A percentile compares a stretch with the other conserved stretches of the same genome.
Conservation (phyloP, 1,139 yeast genomes). For the Geotrichum reessii region DNA sequence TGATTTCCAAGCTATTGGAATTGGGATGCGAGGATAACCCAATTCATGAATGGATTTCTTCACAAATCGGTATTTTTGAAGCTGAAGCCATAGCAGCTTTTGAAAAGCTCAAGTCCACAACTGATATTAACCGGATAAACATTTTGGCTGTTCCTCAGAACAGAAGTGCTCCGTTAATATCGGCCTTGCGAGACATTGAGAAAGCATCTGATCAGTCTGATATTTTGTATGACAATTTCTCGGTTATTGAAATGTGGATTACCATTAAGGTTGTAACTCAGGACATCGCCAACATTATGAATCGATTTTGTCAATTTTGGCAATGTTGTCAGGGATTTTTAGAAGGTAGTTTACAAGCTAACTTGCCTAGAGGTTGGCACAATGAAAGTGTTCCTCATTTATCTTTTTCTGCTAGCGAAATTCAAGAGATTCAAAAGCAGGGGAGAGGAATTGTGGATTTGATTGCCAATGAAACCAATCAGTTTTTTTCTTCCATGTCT, state of each 20-base stretch:
- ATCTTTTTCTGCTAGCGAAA: conserved; percentile 29
- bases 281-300: conserved; percentile 34
- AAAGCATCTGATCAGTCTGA: conserved; percentile 15
- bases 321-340: conserved; percentile 43
- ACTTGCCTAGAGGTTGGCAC: conserved; percentile 41
- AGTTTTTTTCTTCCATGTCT: conserved; percentile 26
- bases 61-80: conserved; percentile 42
- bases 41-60: conserved; percentile 53
- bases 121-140: conserved; percentile 34
- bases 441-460: conserved; percentile 28
- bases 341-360: conserved; percentile 42
- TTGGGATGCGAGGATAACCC: conserved; percentile 60
- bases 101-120: conserved; percentile 34
- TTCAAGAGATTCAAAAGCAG: conserved; percentile 27
- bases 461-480: conserved; percentile 29
- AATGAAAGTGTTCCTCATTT: conserved; percentile 39
- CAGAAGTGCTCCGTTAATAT: conserved; percentile 23
- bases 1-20: conserved; percentile 56
- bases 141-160: conserved; percentile 30
- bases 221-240: conserved; percentile 41
- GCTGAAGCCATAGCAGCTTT: conserved; percentile 39
- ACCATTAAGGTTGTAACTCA: conserved; percentile 45
- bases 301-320: conserved; percentile 44
- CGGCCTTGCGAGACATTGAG: conserved; percentile 20
- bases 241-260: conserved; percentile 51